A percentile compares a stretch with the other conserved stretches of the same genome.
Evolutionary conservation across 2,329 filamentous ascomycete genomes (phyloP).

Genomic region (Didymella segeticola): DNA sequence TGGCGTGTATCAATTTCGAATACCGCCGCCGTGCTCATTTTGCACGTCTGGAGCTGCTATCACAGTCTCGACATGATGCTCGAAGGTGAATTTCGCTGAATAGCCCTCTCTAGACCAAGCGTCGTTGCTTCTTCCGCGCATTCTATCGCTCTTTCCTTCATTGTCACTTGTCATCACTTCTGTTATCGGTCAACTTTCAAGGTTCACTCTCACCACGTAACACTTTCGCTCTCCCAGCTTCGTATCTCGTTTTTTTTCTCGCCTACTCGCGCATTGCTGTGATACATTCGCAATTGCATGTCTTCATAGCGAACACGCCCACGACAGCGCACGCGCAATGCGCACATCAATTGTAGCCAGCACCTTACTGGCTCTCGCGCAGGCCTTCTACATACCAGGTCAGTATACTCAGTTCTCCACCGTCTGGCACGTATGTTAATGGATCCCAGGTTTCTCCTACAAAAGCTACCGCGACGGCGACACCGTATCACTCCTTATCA

Average conservation of each 20-base stretch:
- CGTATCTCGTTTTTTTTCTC: neutral
- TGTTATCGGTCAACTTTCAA: neutral
- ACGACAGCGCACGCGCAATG: constrained; percentile 20
- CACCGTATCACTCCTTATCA: constrained; percentile 82
- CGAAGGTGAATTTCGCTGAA: neutral
- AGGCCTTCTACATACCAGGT: constrained; percentile 86
- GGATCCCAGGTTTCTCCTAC: constrained; percentile 74
- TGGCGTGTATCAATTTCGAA: constrained; percentile 19
- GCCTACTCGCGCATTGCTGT: neutral
- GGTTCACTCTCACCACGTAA: constrained; percentile 6
- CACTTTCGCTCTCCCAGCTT: neutral
- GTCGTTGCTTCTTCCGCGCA: neutral
- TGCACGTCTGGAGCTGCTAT: neutral
- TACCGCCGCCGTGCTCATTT: constrained; percentile 6
- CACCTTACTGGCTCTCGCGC: constrained; percentile 50
- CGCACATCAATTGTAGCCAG: constrained; percentile 26
- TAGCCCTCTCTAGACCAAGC: neutral
- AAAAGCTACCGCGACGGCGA: constrained; percentile 79
- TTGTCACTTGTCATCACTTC: neutral
- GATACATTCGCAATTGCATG: neutral
- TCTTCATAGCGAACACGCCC: neutral
- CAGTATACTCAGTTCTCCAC: neutral
- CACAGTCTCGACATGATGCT: neutral
- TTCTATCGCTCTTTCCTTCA: constrained; percentile 1
- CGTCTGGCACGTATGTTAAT: neutral